These are phyloP conservation scores for Chloranthus sessilifolius DNA, from an alignment of 164 flowering plant genomes.

Conservation along the genomic window DNA sequence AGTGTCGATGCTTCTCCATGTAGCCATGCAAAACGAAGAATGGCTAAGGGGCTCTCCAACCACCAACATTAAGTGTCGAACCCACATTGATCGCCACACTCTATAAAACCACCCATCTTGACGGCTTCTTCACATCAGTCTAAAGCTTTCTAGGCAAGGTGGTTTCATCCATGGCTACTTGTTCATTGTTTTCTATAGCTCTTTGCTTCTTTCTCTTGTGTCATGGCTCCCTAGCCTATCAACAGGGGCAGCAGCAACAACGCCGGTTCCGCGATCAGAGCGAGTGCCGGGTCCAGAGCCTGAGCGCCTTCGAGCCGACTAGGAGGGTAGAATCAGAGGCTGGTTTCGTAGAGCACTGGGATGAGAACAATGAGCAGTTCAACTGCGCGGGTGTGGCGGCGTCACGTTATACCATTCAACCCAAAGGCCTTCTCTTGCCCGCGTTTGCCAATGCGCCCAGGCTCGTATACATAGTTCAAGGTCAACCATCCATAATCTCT, in stretches of 20 bases:
- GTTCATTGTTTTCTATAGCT: too few species aligned
- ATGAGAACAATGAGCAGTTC: constrained; percentile 31
- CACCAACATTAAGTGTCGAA: too few species aligned
- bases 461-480: constrained; percentile 35
- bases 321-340: constrained; percentile 33
- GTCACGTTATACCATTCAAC: constrained; percentile 25
- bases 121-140: too few species aligned
- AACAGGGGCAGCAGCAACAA: constrained; percentile 16
- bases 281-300: constrained; percentile 33
- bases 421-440: constrained; percentile 47
- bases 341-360: constrained; percentile 47
- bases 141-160: too few species aligned
- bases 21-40: too few species aligned
- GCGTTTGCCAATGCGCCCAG: constrained; percentile 36
- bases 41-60: too few species aligned
- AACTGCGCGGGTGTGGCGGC: constrained; percentile 49
- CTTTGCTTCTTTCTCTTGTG: not conserved
- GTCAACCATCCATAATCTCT: constrained; percentile 1
- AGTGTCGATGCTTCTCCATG: too few species aligned
- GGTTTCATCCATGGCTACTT: too few species aligned
- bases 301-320: constrained; percentile 35
- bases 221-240: not conserved
- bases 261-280: constrained; percentile 4
- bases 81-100: too few species aligned
- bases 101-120: too few species aligned